A percentile compares a stretch with the other conserved stretches of the same genome.
Evolutionary conservation across 164 flowering plant species (phyloP).

Genomic region (Dillenia suffruticosa): DNA sequence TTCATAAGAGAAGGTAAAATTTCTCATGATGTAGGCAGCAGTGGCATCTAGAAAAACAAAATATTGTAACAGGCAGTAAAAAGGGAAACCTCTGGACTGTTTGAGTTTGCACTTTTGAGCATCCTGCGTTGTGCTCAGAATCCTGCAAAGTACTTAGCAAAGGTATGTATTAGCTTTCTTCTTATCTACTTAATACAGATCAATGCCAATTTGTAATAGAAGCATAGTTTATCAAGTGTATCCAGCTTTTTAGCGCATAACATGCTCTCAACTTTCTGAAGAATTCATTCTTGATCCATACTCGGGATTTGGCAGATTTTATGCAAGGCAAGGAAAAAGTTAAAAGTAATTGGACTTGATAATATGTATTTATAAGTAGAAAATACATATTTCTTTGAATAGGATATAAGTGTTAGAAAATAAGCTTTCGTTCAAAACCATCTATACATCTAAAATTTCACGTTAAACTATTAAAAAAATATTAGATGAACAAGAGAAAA

Average conservation of each 20-base stretch:
- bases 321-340: constrained; percentile 60
- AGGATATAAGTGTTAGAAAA: too few species aligned
- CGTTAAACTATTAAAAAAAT: too few species aligned
- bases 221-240: too few species aligned
- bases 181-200: too few species aligned
- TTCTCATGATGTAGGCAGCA: neutral
- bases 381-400: too few species aligned
- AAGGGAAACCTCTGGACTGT: constrained; percentile 47
- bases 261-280: neutral
- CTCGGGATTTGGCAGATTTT: constrained; percentile 26
- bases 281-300: neutral
- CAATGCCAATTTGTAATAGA: too few species aligned
- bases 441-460: too few species aligned
- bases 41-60: neutral
- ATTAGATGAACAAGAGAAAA: too few species aligned
- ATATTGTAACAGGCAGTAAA: constrained; percentile 40
- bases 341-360: too few species aligned
- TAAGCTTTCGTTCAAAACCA: too few species aligned
- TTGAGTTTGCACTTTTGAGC: constrained; percentile 38
- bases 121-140: constrained; percentile 42
- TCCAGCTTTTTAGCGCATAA: too few species aligned
- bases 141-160: constrained; percentile 44
- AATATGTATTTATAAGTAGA: too few species aligned
- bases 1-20: constrained; percentile 35
- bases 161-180: constrained; percentile 21